Conservation (phyloP, 2,329 filamentous ascomycete species). For the Pyrenophora seminiperda region DNA sequence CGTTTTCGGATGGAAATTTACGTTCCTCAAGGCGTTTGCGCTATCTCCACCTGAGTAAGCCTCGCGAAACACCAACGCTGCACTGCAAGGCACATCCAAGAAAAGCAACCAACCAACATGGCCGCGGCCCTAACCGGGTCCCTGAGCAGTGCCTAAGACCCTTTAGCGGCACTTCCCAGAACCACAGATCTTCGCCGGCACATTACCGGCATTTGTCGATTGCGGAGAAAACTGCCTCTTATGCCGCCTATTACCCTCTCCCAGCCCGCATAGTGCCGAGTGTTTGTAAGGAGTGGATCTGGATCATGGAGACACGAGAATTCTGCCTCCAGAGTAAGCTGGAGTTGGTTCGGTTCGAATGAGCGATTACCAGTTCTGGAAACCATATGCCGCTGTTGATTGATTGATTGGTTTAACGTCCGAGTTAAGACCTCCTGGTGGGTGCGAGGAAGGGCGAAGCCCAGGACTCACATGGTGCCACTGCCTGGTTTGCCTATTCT, state of each 20-base stretch:
- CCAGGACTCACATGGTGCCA: no score
- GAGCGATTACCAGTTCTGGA: conserved; percentile 10
- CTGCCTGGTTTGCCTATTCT: no score
- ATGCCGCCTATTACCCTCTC: conserved; percentile 9
- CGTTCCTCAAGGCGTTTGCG: neutral
- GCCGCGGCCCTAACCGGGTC: conserved; percentile 9
- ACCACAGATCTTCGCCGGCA: conserved; percentile 19
- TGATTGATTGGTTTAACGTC: no score
- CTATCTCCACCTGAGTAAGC: neutral
- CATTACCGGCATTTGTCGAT: conserved; percentile 10
- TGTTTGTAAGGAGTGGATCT: conserved; percentile 25
- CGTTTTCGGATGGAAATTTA: conserved; percentile 17
- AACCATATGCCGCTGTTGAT: conserved; percentile 12
- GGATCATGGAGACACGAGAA: conserved; percentile 24
- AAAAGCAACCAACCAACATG: conserved; percentile 31
- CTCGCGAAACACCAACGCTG: conserved; percentile 14
- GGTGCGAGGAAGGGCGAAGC: no score
- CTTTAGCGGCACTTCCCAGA: conserved; percentile 28
- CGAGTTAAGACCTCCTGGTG: no score
- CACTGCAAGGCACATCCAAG: conserved; percentile 24
- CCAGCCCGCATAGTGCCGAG: conserved; percentile 19
- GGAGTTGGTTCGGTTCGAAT: conserved; percentile 23
- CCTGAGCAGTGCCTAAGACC: neutral
- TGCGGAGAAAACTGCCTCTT: conserved; percentile 40
- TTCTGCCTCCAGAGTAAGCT: conserved; percentile 25